Evolutionary conservation across 495 filamentous ascomycete genomes (phyloP).

Genomic region (Coniosporium apollinis): DNA sequence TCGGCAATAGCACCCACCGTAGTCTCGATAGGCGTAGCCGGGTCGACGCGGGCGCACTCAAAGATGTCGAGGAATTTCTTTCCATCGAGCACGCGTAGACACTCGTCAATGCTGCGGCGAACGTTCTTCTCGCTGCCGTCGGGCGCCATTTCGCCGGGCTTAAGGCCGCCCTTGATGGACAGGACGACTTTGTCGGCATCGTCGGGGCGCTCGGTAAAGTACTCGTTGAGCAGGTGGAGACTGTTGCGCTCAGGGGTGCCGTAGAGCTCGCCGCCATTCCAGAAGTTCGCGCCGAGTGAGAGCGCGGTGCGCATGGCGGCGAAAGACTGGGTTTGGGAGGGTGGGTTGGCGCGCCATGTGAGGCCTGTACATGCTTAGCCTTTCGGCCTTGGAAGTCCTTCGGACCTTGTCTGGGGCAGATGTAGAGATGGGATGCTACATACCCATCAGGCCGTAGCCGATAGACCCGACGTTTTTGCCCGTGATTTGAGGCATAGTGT

Average conservation of each 20-base stretch:
- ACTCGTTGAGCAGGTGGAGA: constrained; percentile 43
- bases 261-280: constrained; percentile 74
- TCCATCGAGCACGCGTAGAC: constrained; percentile 43
- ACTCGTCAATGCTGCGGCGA: constrained; percentile 49
- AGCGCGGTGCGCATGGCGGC: constrained; percentile 51
- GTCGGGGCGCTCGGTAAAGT: constrained; percentile 51
- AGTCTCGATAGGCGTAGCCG: constrained; percentile 39
- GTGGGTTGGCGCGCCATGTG: constrained; percentile 50
- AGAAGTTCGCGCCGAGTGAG: constrained; percentile 49
- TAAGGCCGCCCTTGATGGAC: constrained; percentile 44
- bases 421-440: no score
- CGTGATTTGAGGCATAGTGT: constrained; percentile 5
- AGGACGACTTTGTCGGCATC: constrained; percentile 49
- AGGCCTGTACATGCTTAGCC: constrained; percentile 39
- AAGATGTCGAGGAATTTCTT: constrained; percentile 76
- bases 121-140: constrained; percentile 48
- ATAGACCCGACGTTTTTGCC: constrained; percentile 17
- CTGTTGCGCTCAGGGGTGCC: constrained; percentile 53
- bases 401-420: no score
- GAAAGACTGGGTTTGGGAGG: constrained; percentile 44
- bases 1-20: constrained; percentile 35
- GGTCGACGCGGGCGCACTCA: constrained; percentile 58
- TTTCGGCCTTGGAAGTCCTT: no score
- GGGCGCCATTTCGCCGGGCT: constrained; percentile 21
- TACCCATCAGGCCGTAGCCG: constrained; percentile 27